A percentile compares a stretch with the other conserved stretches of the same genome.
phyloP scores from a whole-genome alignment of 176 grass and related monocot species.

The Echinochloa phyllopogon region DNA sequence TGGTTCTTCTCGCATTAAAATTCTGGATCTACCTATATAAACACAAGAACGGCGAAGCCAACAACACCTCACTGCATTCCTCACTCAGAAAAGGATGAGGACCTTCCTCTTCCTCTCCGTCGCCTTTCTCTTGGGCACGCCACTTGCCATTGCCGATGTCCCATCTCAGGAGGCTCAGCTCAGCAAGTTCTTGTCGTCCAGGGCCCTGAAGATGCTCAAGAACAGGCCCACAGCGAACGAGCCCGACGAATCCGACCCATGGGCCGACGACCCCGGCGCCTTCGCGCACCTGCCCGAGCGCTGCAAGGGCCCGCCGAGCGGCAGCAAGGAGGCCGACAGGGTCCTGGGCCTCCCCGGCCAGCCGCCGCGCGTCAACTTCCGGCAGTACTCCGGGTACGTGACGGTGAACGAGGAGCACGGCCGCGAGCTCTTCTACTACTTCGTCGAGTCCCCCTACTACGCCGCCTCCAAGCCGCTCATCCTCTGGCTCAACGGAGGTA shows the following conservation, averaged over 20 bases:
- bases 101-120: neutral
- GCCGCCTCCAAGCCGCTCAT: slow-evolving; percentile 45
- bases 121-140: slow-evolving; percentile 6
- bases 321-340: slow-evolving; percentile 45
- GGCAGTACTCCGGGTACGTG: slow-evolving; percentile 58
- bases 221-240: neutral
- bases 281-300: slow-evolving; percentile 22
- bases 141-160: slow-evolving; percentile 15
- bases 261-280: neutral
- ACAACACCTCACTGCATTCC: neutral
- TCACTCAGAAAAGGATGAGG: slow-evolving; percentile 8
- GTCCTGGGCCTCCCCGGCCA: slow-evolving; percentile 52
- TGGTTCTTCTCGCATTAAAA: neutral
- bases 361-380: slow-evolving; percentile 43
- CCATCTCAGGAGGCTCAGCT: slow-evolving; percentile 39
- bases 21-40: neutral
- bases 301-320: neutral
- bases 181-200: slow-evolving; percentile 29
- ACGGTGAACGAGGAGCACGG: slow-evolving; percentile 40
- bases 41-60: neutral
- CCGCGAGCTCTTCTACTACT: slow-evolving; percentile 67
- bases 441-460: slow-evolving; percentile 47
- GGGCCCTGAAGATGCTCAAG: neutral
- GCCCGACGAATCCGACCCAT: neutral
- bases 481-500: slow-evolving; percentile 78